Percentiles rank a stretch among this genome's conserved stretches.
Evolutionary conservation across 345 rosid genomes (phyloP).

Genomic region (Heritiera fomes): DNA sequence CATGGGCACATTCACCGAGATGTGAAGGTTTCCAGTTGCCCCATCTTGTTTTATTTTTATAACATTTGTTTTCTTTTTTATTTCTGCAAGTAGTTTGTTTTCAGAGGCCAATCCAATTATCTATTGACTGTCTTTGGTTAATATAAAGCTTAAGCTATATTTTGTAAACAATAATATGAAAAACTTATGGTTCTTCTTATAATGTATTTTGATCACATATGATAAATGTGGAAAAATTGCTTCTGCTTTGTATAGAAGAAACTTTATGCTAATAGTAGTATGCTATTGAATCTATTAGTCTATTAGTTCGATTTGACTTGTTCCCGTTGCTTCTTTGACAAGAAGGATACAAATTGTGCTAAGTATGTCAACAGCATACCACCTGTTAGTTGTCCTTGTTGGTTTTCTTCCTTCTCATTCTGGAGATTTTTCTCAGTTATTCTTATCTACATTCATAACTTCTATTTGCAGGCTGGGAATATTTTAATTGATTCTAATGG

Average conservation of each 20-base stretch:
- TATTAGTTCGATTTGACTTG: not conserved
- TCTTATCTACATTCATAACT: conserved; percentile 25
- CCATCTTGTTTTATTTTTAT: conserved; percentile 19
- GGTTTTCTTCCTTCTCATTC: not conserved
- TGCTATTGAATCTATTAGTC: not conserved
- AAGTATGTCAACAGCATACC: not conserved
- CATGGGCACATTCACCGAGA: conserved; percentile 98
- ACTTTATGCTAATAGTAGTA: not conserved
- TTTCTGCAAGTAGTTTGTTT: not conserved
- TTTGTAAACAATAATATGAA: not conserved
- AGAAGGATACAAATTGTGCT: not conserved
- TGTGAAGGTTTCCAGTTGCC: conserved; percentile 67
- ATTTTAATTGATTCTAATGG: conserved; percentile 82
- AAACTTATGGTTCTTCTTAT: not conserved
- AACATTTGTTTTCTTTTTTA: not conserved
- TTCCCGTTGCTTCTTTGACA: not conserved
- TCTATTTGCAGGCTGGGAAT: conserved; percentile 80
- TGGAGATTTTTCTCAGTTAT: conserved; percentile 1
- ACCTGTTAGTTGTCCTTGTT: conserved; percentile 11
- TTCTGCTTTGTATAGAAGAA: not conserved
- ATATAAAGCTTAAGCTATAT: not conserved
- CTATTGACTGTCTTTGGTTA: not conserved
- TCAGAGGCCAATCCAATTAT: not conserved
- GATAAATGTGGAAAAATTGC: not conserved
- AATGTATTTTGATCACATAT: not conserved